Evolutionary conservation across 108 stramenopile species (phyloP), one percentile per base, ranked within the genome.

Genomic region (Nitzschia sp.): DNA sequence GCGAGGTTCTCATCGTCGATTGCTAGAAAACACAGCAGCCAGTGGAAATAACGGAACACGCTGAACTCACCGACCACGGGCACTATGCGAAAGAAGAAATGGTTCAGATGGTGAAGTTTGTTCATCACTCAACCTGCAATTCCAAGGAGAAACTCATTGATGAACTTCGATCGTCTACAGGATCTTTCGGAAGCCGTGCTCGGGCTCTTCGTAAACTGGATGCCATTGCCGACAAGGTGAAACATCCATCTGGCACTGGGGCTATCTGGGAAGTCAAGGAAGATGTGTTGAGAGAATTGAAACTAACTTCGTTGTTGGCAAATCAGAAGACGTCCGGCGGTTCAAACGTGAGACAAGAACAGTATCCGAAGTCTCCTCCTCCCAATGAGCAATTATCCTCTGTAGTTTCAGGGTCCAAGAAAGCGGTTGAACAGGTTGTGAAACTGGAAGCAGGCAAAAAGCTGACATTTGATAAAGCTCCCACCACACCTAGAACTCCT

Each of bases 231-330:
- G 76, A 69, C 37, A 94, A 94, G 74, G 65, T 73, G 46, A 78
- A 80, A 22, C 63, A 84, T 38, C 69, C 82, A 7, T 46, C 38
- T 29, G 52, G 54, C 19, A 69, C 76, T 24, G 86, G 86, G 0
- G 80, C 85, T n/a, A 71, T 86, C 48, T 93, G 92, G 92, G 82
- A 82, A 65, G 92, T 93, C 29, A 90, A 93, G 60, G 29, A 64
- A 14, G 81, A 83, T 38, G 74, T 87, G 25, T 71, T 88, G 48
- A 56, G 70, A 15, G 62, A 81, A 15, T 77, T 89, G 19, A 77
- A 60, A 37, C 69, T 92, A 29, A 61, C 61, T 19, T 78, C 77
- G 7, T 21, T 71, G 14, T 14, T 75, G 66, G 73, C 67, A 75
- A 67, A 65, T 72, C 7, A 5, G 8, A 12, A 14, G 19, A 24